Percentiles rank a stretch among this genome's conserved stretches.
These are phyloP conservation scores for Saccharomycopsis babjevae DNA, from an alignment of 805 yeast genomes.

Conservation along the genomic window DNA sequence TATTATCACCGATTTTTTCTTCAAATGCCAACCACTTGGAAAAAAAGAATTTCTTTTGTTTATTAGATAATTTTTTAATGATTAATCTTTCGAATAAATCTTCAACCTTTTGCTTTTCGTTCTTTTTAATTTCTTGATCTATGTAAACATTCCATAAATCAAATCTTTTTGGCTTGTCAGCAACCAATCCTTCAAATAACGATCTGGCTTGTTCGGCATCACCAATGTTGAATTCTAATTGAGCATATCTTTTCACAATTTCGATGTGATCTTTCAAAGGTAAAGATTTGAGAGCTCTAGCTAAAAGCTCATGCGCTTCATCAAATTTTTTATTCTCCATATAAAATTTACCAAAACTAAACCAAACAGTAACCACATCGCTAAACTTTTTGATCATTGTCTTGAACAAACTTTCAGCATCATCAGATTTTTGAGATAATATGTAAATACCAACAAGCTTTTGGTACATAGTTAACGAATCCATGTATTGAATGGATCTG, in stretches of 20 bases:
- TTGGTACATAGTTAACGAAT: slow-evolving; percentile 69
- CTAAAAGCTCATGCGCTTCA: slow-evolving; percentile 62
- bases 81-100: slow-evolving; percentile 76
- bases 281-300: slow-evolving; percentile 59
- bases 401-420: slow-evolving; percentile 62
- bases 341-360: slow-evolving; percentile 65
- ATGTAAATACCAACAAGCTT: slow-evolving; percentile 67
- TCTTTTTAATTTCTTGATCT: slow-evolving; percentile 79
- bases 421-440: slow-evolving; percentile 58
- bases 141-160: slow-evolving; percentile 94
- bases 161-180: slow-evolving; percentile 83
- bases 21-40: slow-evolving; percentile 84
- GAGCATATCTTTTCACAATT: slow-evolving; percentile 79
- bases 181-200: slow-evolving; percentile 80
- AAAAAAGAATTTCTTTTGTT: slow-evolving; percentile 92
- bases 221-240: slow-evolving; percentile 76
- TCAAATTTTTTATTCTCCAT: slow-evolving; percentile 45
- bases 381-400: slow-evolving; percentile 74
- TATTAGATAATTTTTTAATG: slow-evolving; percentile 54
- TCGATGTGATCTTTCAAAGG: slow-evolving; percentile 70
- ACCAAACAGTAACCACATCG: slow-evolving; percentile 63
- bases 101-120: slow-evolving; percentile 58
- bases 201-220: slow-evolving; percentile 93
- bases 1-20: slow-evolving; percentile 55
- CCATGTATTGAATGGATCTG: slow-evolving; percentile 87